Base-by-base conservation (phyloP, 2,329 filamentous ascomycete genomes). In the Hypoxylon sp. region DNA sequence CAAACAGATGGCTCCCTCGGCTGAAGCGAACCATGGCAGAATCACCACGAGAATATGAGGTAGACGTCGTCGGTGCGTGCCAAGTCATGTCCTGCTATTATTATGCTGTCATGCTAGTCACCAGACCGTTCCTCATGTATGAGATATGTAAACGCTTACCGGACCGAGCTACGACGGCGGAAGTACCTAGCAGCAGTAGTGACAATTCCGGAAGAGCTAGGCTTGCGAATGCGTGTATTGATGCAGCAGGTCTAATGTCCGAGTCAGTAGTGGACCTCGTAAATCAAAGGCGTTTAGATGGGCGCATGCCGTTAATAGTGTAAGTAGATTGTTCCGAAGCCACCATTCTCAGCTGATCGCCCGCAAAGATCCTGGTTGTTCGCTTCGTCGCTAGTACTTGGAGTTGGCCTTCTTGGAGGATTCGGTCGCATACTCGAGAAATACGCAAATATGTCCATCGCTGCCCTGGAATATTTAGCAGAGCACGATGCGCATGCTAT, bases 51-150 rank as follows among this genome's bases (percentile, higher is more conserved):
- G 71, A 73, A 3, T 67, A 79, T 11, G 75, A 76, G 13, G 73
- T 71, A 0, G 78, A 80, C 59, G 75, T 80, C 0, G 80, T 81
- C 6, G 86, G 85, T 0, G 85, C 85, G 0, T 86, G 84, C 29
- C 85, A 86, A 73, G 82, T 86, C 0, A 73, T 88, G 6, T 80
- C 83, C 0, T 84, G 85, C 1, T 88, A 87, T 61, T 87, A 87
- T 74, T 87, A 88, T 64, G 84, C 85, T 0, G 86, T 87, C n/a
- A 87, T 88, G 79, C 79, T 88, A 2, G 85, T 87, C 0, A 85
- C 86, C 0, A 78, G 86, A 0, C 86, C 86, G 0, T 88, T 88
- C 55, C 78, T 88, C 5, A 87, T 87, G 85, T 86, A 86, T 53
- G 85, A 87, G 73, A 77, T 87, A 2, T 84, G 81, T 55, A 80